Conservation (phyloP, 2,329 filamentous ascomycete genomes). For the Cordyceps fumosorosea region DNA sequence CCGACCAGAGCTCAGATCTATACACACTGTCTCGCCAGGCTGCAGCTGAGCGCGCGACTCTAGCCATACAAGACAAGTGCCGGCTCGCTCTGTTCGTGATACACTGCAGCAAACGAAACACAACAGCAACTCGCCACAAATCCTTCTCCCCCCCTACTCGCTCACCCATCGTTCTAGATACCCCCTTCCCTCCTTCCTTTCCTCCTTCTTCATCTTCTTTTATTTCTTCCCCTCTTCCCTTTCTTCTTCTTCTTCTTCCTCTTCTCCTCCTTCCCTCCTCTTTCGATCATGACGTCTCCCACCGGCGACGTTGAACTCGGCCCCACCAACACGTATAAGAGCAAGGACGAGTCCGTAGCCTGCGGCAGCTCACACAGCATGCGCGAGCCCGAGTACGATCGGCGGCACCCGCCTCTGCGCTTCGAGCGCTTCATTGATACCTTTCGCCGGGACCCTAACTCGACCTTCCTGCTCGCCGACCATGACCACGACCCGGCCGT, state of each 20-base stretch:
- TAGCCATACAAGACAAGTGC: background rate
- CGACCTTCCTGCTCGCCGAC: constrained; percentile 38
- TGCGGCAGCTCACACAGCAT: constrained; percentile 45
- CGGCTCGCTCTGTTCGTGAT: constrained; percentile 7
- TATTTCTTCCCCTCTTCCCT: background rate
- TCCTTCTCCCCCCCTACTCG: background rate
- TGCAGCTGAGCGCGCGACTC: background rate
- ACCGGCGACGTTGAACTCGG: constrained; percentile 47
- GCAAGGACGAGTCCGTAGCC: constrained; percentile 51
- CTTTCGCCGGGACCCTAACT: constrained; percentile 55
- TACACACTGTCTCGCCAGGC: background rate
- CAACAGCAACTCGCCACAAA: constrained; percentile 1
- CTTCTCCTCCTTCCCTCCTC: background rate
- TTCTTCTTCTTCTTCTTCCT: background rate
- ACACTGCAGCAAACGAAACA: constrained; percentile 11
- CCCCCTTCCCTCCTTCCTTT: too few species aligned
- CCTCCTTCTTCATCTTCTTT: background rate
- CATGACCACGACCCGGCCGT: constrained; percentile 35
- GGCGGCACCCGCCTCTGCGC: constrained; percentile 21
- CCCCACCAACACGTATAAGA: constrained; percentile 48
- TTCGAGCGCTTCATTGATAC: constrained; percentile 48
- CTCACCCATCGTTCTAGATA: background rate
- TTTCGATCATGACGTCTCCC: constrained; percentile 28
- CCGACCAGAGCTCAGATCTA: background rate
- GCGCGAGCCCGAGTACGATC: constrained; percentile 41